These are phyloP conservation scores for Pseudocercospora eumusae DNA, from an alignment of 2,329 filamentous ascomycete genomes.

Conservation along the genomic window DNA sequence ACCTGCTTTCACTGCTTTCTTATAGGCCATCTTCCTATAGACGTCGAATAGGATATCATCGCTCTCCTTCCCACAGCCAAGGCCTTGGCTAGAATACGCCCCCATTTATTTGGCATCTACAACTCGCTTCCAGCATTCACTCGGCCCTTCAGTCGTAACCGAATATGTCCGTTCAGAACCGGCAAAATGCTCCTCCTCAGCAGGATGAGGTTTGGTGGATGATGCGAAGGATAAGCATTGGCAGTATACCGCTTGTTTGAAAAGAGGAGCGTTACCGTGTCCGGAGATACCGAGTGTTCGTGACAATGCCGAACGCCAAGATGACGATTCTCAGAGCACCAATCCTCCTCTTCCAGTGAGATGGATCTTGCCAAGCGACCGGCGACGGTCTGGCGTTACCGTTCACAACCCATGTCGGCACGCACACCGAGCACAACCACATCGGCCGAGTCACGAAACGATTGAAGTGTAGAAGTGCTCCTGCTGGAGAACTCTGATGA, in stretches of 20 bases:
- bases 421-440: background rate
- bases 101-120: background rate
- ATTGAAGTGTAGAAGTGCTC: constrained; percentile 2
- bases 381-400: background rate
- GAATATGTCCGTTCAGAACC: background rate
- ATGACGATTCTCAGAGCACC: background rate
- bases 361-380: constrained; percentile 1
- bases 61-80: background rate
- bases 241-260: background rate
- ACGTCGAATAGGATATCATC: background rate
- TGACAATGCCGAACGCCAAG: constrained; percentile 3
- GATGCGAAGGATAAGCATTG: background rate
- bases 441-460: background rate
- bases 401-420: background rate
- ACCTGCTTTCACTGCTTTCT: background rate
- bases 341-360: background rate
- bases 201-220: background rate
- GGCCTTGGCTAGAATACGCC: background rate
- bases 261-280: background rate
- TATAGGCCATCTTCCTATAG: background rate
- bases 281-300: background rate
- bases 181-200: background rate
- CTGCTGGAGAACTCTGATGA: background rate
- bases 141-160: background rate
- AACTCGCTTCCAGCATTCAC: background rate